Percentiles rank a stretch among this genome's conserved stretches.
phyloP scores from a whole-genome alignment of 768 basidiomycete species.

The Phaeolepiota aurea region DNA sequence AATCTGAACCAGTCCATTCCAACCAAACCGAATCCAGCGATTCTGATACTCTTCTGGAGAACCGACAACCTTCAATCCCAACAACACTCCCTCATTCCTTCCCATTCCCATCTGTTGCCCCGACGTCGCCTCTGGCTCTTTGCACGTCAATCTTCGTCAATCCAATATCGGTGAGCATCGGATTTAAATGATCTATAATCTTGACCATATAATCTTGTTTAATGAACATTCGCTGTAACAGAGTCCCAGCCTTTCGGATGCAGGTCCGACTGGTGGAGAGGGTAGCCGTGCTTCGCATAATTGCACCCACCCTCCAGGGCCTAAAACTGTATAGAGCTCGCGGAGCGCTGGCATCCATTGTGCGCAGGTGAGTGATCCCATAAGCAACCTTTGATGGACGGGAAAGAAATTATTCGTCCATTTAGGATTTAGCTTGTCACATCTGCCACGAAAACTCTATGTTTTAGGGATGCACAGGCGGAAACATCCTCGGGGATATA shows the following conservation, averaged over 20 bases:
- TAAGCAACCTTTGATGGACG: constrained; percentile 7
- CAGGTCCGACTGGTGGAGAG: constrained; percentile 1
- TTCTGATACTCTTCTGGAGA: too few species aligned
- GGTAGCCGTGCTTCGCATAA: neutral
- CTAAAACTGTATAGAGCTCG: constrained; percentile 4
- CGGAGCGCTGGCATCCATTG: constrained; percentile 4
- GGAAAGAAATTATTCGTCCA: constrained; percentile 4
- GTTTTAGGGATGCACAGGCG: neutral
- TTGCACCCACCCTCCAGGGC: constrained; percentile 6
- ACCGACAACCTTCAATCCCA: too few species aligned
- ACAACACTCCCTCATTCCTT: too few species aligned
- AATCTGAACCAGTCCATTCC: too few species aligned
- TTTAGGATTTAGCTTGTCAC: neutral
- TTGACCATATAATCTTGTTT: constrained; percentile 2
- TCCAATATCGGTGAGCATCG: too few species aligned
- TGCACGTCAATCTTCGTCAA: too few species aligned
- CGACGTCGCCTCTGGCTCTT: too few species aligned
- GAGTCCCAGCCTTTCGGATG: constrained; percentile 1
- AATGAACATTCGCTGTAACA: neutral
- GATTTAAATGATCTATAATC: too few species aligned
- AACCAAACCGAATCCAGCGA: too few species aligned
- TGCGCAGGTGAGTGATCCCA: neutral
- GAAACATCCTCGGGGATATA: too few species aligned
- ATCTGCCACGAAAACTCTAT: constrained; percentile 3
- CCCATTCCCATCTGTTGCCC: too few species aligned